Base-by-base conservation (phyloP, 176 grass and related monocot species). In the Rhynchospora tenuis region DNA sequence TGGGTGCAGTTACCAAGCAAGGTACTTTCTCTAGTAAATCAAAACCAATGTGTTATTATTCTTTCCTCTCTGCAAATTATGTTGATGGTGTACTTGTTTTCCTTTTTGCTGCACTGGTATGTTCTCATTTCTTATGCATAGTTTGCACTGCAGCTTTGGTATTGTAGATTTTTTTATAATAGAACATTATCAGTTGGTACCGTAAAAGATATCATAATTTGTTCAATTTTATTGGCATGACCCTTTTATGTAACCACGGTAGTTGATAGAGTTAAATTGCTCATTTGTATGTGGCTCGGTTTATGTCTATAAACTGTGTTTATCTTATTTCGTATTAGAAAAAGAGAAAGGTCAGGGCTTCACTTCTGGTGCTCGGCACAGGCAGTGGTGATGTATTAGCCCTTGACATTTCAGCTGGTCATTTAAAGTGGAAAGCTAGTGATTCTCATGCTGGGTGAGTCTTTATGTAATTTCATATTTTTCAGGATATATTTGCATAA, bases 1-100 rank as follows among this genome's bases (percentile, higher is more conserved):
- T 99, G 96, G 96, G 89, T 99, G 15, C 93, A 93, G 62, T 88
- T 93, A 23, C 84, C 84, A 20, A 86, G 55, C 86, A 95, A 93
- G 96, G 96, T 95, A 67, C 19, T 52, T 66, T 48, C 43, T n/a
- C n/a, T n/a, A n/a, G n/a, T n/a, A n/a, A n/a, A n/a, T n/a, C n/a
- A 16, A 44, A 14, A 61, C n/a, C 44, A 48, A 4, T 44, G 0
- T 46, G 45, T 23, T 71, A 12, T 81, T 63, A 60, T 56, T 27
- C 17, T 44, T 70, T 70, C 16, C 3, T 44, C 6, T 19, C 16
- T 70, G 16, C 7, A 44, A 44, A 70, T 70, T 45, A n/a, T n/a
- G 15, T 70, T n/a, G 20, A 17, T 19, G 66, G 17, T 17, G 19
- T 45, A 70, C 66, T 20, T 17, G 33, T 20, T n/a, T 67, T 27